Evolutionary conservation across 148 eudicot species (phyloP), one percentile per base, ranked within the genome.

Genomic region (Fagopyrum homotropicum): DNA sequence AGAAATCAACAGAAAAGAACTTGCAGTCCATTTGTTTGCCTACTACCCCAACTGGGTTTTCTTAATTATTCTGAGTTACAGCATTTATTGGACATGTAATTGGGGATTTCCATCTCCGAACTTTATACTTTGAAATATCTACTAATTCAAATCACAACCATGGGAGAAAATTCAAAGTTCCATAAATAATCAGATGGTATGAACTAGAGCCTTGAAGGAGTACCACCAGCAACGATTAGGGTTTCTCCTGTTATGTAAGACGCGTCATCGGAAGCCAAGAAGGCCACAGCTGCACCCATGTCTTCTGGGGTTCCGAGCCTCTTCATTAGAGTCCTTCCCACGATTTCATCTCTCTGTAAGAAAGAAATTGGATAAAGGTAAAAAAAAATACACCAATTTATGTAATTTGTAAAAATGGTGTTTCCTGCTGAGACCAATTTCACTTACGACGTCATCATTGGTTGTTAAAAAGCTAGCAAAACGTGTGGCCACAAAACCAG

Each of bases 211-310:
- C 99, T 86, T 45, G 99, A 90, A 69, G 89, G 94, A 9, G 78
- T 60, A 78, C 97, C 99, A 17, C 99, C 97, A 16, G 90, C 92
- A 68, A 95, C 89, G 16, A 90, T 91, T 72, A 95, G 50, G 7
- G 90, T 90, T 85, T 95, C 99, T 66, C 96, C 99, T 15, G 99
- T 95, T 17, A 95, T 85, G 77, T 89, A 92, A 19, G 97, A 77
- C 56, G 99, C 97, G 46, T 92, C 99, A 76, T 95, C 94, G 29
- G 99, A 95, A 75, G 94, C 97, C 82, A 95, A 75, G 81, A 89
- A 95, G 30, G 97, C 94, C 7, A 81, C 73, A 71, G 99, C 99
- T n/a, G 91, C 93, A 59, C 89, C 99, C 90, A 95, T 92, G 79
- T 95, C 97, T 79, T 82, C 84, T 26, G 99, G 84, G n/a, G 92